A percentile compares a stretch with the other conserved stretches of the same genome.
These are phyloP conservation scores for Halophytophthora polymorphica DNA, from an alignment of 352 stramenopile genomes.

Conservation along the genomic window DNA sequence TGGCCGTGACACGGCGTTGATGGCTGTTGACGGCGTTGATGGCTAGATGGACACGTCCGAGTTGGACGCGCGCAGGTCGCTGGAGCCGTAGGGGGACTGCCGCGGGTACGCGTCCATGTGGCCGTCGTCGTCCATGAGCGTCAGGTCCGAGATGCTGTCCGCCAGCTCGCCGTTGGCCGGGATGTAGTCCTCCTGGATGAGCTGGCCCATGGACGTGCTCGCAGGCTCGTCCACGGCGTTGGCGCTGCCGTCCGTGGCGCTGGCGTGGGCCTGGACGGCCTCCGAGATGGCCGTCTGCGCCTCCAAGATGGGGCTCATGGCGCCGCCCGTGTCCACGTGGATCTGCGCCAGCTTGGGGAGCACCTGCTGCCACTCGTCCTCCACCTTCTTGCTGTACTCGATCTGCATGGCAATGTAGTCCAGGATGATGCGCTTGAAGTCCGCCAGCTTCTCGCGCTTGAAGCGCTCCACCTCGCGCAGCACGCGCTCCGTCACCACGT, in stretches of 20 bases:
- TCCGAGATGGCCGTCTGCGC: neutral
- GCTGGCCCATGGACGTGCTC: constrained; percentile 16
- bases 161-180: constrained; percentile 49
- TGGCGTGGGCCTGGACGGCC: no score
- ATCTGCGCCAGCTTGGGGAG: constrained; percentile 76
- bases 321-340: constrained; percentile 46
- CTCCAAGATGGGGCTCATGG: constrained; percentile 39
- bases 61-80: constrained; percentile 27
- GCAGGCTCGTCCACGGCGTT: constrained; percentile 12
- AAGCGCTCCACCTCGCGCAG: constrained; percentile 97
- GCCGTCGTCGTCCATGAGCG: constrained; percentile 39
- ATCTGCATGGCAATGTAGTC: constrained; percentile 98
- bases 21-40: no score
- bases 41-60: constrained; percentile 33
- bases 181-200: constrained; percentile 81
- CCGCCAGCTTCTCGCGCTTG: constrained; percentile 92
- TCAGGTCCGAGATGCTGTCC: constrained; percentile 52
- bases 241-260: constrained; percentile 10
- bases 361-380: constrained; percentile 77
- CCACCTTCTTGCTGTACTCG: constrained; percentile 94
- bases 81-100: constrained; percentile 23
- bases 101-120: constrained; percentile 20
- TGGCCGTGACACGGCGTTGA: no score
- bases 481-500: constrained; percentile 92
- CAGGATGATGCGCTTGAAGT: constrained; percentile 95